Conservation (phyloP, 2,329 filamentous ascomycete species). For the Fusarium proliferatum region DNA sequence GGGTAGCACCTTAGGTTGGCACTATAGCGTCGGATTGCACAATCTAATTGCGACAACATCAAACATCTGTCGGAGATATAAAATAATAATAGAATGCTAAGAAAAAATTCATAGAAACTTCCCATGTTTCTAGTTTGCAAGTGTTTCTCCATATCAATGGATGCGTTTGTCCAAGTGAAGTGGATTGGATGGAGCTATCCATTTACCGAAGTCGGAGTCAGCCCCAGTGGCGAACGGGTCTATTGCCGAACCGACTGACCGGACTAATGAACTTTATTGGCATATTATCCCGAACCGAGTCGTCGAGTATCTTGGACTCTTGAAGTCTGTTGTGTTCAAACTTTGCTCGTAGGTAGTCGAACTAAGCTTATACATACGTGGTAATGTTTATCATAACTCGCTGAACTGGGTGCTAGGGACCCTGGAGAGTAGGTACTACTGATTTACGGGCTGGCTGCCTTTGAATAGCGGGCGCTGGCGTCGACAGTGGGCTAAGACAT, state of each 20-base stretch:
- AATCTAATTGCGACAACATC: neutral
- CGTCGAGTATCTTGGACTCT: neutral
- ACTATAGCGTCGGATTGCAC: neutral
- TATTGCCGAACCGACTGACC: slow-evolving; percentile 16
- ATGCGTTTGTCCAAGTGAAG: neutral
- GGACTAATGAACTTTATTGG: neutral
- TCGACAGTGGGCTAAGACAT: neutral
- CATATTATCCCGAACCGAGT: slow-evolving; percentile 2
- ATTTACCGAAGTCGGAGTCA: slow-evolving; percentile 16
- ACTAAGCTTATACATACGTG: neutral
- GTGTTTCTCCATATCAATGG: neutral
- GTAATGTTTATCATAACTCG: neutral
- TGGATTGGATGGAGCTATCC: neutral
- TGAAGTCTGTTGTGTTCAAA: neutral
- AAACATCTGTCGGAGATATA: neutral
- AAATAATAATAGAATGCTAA: neutral
- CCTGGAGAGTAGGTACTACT: neutral
- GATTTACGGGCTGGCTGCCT: neutral
- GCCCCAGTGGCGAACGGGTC: neutral
- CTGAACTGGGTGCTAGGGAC: neutral
- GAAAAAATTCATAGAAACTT: neutral
- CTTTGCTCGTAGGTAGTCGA: neutral
- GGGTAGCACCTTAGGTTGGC: neutral
- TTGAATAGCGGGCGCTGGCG: neutral
- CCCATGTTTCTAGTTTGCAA: neutral